Percentiles rank a stretch among this genome's conserved stretches.
phyloP scores from a whole-genome alignment of 108 stramenopile genomes.

The Cyclotella baltica region DNA sequence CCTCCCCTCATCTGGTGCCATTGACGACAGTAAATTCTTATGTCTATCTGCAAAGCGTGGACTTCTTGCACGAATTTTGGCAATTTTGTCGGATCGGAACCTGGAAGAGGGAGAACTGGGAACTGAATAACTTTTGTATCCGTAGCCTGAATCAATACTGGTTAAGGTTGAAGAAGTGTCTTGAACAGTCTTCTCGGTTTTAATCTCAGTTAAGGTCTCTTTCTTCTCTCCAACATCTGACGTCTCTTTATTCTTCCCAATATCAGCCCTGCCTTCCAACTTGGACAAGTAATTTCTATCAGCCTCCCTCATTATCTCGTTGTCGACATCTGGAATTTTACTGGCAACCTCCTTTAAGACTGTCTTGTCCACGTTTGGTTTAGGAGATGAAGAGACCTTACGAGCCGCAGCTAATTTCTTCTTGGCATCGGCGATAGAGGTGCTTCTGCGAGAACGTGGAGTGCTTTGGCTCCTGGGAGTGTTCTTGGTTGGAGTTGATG shows the following conservation, averaged over 20 bases:
- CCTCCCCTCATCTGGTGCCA: background rate
- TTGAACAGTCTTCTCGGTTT: background rate
- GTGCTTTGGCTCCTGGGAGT: background rate
- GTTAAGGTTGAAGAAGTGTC: too few relatives aligned
- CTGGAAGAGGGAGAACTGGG: background rate
- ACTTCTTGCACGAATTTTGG: conserved; percentile 11
- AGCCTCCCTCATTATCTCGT: background rate
- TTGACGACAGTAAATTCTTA: background rate
- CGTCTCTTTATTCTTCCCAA: background rate
- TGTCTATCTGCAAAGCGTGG: conserved; percentile 1
- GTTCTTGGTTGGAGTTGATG: background rate
- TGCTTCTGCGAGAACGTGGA: conserved; percentile 8
- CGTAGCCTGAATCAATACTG: too few relatives aligned
- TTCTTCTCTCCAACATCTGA: background rate
- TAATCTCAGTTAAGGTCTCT: background rate
- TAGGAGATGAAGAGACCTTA: conserved; percentile 17
- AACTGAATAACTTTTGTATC: too few relatives aligned
- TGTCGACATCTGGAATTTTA: background rate
- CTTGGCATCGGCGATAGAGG: conserved; percentile 34
- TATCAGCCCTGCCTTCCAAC: background rate
- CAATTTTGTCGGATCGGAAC: background rate
- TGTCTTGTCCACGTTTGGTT: background rate
- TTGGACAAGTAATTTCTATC: too few relatives aligned
- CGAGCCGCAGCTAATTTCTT: conserved; percentile 42
- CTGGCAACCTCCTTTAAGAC: background rate